Base-by-base conservation (phyloP, 345 rosid species). In the Erysimum cheiranthoides region DNA sequence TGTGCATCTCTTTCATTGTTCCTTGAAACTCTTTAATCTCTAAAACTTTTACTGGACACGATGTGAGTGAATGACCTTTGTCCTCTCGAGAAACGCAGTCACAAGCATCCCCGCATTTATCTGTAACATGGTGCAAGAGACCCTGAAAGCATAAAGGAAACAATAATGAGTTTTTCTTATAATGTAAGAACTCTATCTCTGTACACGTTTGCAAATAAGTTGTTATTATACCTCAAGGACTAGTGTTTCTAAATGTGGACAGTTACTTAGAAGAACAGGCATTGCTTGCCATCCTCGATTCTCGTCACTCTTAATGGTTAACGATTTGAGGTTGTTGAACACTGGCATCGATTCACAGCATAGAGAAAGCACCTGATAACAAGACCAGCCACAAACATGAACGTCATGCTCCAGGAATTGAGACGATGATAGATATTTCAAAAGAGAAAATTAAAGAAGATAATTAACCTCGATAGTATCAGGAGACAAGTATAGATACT, bases 81-180 rank as follows among this genome's bases (percentile, higher is more conserved):
- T 61, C 34, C 6, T 61, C 34, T 28, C 34, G 49, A 21, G n/a
- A 9, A n/a, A 45, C 14, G 10, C 69, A 45, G 28, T n/a, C 69
- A 64, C 54, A 64, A 45, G 53, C 52, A 64, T 64, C 51, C 69
- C 54, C 69, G n/a, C 54, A 64, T 30, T 31, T 45, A 45, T 64
- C 40, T 45, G 54, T 64, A 10, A 8, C 39, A 45, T n/a, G 0
- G 54, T 45, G 40, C 28, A 64, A 45, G 36, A 63, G 68, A 43
- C 54, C 68, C 54, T 63, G 53, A n/a, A 43, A 38, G 6, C 18
- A 21, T 39, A 21, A 12, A 25, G 4, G 34, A 60, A 5, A 60
- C 47, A 6, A 38, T 60, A 18, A 60, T 16, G 8, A 14, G 4
- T 4, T 42, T n/a, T n/a, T n/a, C n/a, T n/a, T n/a, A n/a, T n/a